Evolutionary conservation across 176 grass and related monocot species (phyloP), one percentile per base, ranked within the genome.

Genomic region (Juncus inflexus): DNA sequence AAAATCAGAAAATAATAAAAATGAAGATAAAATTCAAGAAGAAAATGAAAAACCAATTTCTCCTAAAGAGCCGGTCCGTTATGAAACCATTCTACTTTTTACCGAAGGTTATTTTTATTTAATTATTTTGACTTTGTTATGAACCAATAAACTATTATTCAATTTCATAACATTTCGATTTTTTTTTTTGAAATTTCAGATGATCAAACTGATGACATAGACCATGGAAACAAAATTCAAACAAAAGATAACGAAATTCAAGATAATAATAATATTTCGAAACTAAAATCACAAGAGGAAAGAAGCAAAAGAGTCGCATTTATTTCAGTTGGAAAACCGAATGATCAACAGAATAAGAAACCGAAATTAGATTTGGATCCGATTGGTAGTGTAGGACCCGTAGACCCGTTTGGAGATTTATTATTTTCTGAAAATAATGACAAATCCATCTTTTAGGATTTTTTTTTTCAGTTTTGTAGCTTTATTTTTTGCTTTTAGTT

Each of bases 1-100:
- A 55, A 70, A 70, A 70, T 57, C 37, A 35, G 50, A 70, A 58
- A 58, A 70, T 41, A 45, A 35, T 42, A 70, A 58, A 49, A 70
- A 43, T 35, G 41, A 51, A 7, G 9, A 47, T 47, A 28, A 28
- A 28, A 28, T 28, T 28, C 19, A 28, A 28, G 28, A 9, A 37
- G 67, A 58, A 37, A 40, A 57, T 58, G 52, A 19, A 70, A 40
- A 43, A 56, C 52, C 11, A 58, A 70, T 70, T 70, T 10, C 67
- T 58, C 9, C 13, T 58, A 55, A 70, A 42, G 39, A 52, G 13
- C 15, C 37, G 42, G 41, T 70, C 52, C 37, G 41, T 42, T 70
- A 70, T 51, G 19, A n/a, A 56, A 70, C 67, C 13, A 35, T 70
- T 35, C 49, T 19, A 37, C 67, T 70, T 42, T 70, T 57, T 42